Percentiles rank a stretch among this genome's conserved stretches.
Evolutionary conservation across 2,329 filamentous ascomycete genomes (phyloP).

Genomic region (Thermomyces lanuginosus): DNA sequence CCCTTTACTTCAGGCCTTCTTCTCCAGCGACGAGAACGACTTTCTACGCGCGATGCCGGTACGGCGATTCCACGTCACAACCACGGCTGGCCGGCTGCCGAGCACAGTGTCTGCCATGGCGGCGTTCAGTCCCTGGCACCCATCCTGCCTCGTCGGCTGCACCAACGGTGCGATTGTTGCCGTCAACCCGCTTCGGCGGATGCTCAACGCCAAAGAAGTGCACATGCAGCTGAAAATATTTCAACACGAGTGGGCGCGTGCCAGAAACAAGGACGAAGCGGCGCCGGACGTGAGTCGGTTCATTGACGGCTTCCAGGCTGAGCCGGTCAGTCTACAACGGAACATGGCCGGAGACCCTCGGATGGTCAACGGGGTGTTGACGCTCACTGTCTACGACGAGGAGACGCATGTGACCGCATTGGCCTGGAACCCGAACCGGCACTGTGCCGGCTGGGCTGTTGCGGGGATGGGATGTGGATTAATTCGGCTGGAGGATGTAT

Average conservation of each 20-base stretch:
- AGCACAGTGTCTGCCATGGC: conserved; percentile 20
- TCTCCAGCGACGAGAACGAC: conserved; percentile 40
- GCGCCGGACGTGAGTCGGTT: conserved; percentile 26
- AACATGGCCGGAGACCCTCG: conserved; percentile 17
- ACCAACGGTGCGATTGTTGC: conserved; percentile 35
- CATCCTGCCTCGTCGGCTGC: conserved; percentile 36
- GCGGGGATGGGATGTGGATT: conserved; percentile 51
- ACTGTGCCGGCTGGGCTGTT: conserved; percentile 51
- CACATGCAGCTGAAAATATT: conserved; percentile 43
- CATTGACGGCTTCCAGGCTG: conserved; percentile 28
- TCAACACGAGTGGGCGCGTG: conserved; percentile 37
- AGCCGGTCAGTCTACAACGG: conserved; percentile 18
- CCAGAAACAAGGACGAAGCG: conserved; percentile 10
- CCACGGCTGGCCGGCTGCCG: conserved; percentile 33
- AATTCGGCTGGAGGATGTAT: conserved; percentile 50
- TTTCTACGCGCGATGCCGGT: conserved; percentile 33
- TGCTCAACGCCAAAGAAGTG: conserved; percentile 34
- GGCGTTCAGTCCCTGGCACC: conserved; percentile 31
- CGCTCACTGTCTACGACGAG: conserved; percentile 42
- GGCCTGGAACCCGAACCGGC: conserved; percentile 52
- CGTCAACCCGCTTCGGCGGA: conserved; percentile 36
- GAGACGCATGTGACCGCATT: conserved; percentile 45
- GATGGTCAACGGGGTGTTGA: conserved; percentile 16
- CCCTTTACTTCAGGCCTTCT: conserved; percentile 37
- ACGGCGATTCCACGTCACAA: conserved; percentile 36